These are phyloP conservation scores for Fagopyrum tataricum DNA, from an alignment of 148 eudicot genomes.

Conservation along the genomic window DNA sequence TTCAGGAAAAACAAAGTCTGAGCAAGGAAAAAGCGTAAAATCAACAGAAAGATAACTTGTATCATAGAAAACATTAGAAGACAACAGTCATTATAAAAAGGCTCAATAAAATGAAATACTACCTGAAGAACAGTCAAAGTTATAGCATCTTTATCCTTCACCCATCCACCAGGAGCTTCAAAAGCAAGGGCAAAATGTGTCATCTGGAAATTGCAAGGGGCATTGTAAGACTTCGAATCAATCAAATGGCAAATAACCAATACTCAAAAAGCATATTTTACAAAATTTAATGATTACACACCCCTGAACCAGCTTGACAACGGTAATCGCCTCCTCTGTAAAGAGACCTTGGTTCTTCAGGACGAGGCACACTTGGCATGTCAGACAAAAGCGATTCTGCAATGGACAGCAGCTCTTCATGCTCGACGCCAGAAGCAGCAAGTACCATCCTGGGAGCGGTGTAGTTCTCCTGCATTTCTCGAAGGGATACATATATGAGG, in stretches of 20 bases:
- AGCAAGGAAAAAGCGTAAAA: neutral
- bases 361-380: slow-evolving; percentile 29
- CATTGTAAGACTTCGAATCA: neutral
- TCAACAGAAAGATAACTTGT: neutral
- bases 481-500: neutral
- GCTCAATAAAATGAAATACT: neutral
- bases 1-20: neutral
- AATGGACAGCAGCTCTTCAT: slow-evolving; percentile 59
- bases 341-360: slow-evolving; percentile 48
- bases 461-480: slow-evolving; percentile 56
- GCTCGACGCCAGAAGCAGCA: slow-evolving; percentile 96
- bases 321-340: slow-evolving; percentile 83
- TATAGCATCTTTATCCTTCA: slow-evolving; percentile 67
- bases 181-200: slow-evolving; percentile 92
- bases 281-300: slow-evolving; percentile 23
- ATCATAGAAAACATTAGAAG: neutral
- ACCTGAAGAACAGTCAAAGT: slow-evolving; percentile 83
- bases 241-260: neutral
- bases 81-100: too few relatives aligned
- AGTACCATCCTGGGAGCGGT: slow-evolving; percentile 93
- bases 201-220: slow-evolving; percentile 24
- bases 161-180: slow-evolving; percentile 90
- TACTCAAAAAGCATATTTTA: neutral
- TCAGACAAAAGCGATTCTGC: slow-evolving; percentile 87
- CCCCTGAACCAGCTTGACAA: slow-evolving; percentile 71